phyloP scores from a whole-genome alignment of 768 basidiomycete genomes.

The Symmetrospora coprosmae region DNA sequence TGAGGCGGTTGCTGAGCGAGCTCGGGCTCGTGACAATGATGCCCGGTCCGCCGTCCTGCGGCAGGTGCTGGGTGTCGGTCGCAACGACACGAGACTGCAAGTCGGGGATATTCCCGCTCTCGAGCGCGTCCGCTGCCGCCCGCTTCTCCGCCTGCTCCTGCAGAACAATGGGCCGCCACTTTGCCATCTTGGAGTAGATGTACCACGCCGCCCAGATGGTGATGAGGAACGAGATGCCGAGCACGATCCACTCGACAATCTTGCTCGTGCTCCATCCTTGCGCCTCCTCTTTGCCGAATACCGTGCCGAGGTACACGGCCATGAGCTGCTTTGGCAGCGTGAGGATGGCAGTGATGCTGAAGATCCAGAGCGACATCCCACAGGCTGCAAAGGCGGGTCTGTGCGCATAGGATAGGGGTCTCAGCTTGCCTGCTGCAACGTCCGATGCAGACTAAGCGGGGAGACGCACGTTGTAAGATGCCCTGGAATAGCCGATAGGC shows the following conservation, averaged over 20 bases:
- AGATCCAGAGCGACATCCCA: conserved; percentile 67
- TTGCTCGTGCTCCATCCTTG: conserved; percentile 36
- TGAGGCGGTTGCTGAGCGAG: too few relatives aligned
- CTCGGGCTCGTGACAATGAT: too few relatives aligned
- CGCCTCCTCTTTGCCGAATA: conserved; percentile 13
- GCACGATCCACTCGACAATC: conserved; percentile 55
- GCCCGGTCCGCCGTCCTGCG: too few relatives aligned
- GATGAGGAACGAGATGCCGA: conserved; percentile 54
- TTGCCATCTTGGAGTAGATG: conserved; percentile 56
- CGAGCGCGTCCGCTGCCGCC: too few relatives aligned
- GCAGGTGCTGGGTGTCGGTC: too few relatives aligned
- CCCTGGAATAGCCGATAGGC: conserved; percentile 69
- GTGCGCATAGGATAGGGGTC: conserved; percentile 31
- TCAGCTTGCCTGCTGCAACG: background rate
- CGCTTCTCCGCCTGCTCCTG: too few relatives aligned
- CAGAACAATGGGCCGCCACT: conserved; percentile 34
- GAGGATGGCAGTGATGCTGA: conserved; percentile 62
- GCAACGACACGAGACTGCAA: too few relatives aligned
- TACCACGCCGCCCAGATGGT: conserved; percentile 73
- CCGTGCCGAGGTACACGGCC: conserved; percentile 51
- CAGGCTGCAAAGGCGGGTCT: conserved; percentile 78
- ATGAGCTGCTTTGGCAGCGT: conserved; percentile 83
- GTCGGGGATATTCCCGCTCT: too few relatives aligned
- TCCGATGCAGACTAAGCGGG: conserved; percentile 35
- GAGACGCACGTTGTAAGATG: conserved; percentile 83